Percentiles rank a stretch among this genome's conserved stretches.
Evolutionary conservation across 768 basidiomycete genomes (phyloP).

Genomic region (Lactifluus volemus): DNA sequence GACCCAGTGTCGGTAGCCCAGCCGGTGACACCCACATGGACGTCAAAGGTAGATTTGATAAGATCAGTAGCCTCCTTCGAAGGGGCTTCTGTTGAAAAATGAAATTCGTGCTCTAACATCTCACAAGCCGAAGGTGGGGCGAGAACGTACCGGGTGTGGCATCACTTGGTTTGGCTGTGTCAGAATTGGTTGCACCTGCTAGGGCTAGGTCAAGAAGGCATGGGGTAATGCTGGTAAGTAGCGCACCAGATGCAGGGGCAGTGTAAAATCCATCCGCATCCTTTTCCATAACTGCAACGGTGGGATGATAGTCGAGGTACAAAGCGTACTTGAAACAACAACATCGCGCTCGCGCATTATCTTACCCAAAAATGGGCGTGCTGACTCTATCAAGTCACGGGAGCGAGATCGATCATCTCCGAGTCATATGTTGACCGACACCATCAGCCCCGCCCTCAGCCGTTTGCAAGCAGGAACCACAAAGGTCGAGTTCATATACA

Average conservation of each 20-base stretch:
- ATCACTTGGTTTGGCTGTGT: background rate
- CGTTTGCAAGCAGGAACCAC: constrained; percentile 39
- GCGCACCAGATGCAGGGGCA: constrained; percentile 39
- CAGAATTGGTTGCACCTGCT: background rate
- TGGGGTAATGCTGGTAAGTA: background rate
- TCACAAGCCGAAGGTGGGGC: background rate
- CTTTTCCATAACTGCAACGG: constrained; percentile 44
- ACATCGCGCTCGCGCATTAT: background rate
- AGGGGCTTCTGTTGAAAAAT: background rate
- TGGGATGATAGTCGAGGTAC: background rate
- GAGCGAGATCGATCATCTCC: background rate
- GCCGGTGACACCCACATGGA: constrained; percentile 43
- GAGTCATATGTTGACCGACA: background rate
- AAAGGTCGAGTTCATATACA: constrained; percentile 51
- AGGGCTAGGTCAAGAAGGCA: background rate
- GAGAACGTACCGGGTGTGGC: constrained; percentile 2
- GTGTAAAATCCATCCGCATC: constrained; percentile 77
- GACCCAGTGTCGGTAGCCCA: background rate
- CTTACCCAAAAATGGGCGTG: background rate
- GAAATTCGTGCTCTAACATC: background rate
- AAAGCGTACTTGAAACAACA: background rate
- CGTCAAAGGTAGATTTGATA: constrained; percentile 75
- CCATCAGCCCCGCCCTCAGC: constrained; percentile 15
- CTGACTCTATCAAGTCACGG: background rate
- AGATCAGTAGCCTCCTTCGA: constrained; percentile 42